Base-by-base conservation (phyloP, 2,329 filamentous ascomycete species). In the Pseudogymnoascus verrucosus region DNA sequence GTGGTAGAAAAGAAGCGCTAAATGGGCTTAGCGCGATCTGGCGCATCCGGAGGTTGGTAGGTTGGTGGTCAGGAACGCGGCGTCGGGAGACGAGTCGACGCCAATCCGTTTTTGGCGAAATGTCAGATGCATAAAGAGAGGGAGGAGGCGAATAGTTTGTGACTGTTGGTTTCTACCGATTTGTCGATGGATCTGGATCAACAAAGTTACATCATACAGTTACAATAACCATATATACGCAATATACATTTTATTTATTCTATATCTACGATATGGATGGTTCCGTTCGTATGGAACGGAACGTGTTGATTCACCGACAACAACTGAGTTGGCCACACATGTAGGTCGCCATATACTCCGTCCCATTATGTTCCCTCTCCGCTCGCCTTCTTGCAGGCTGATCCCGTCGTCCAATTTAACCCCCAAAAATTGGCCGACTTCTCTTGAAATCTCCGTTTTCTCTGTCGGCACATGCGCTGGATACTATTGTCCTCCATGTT, bases 11-110 rank as follows among this genome's bases (percentile, higher is more conserved):
- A 61, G 34, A 26, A 42, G 36, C 59, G 59, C 59, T 61, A 61
- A 36, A 57, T 14, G 59, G 59, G 39, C 28, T 61, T 61, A 61
- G 59, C 59, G 59, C 39, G 59, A 61, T 61, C 59, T 61, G 59
- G 21, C 34, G 59, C 34, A 40, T 61, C 36, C 59, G 34, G 59
- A 42, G 39, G 36, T 61, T 61, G 39, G 39, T 34, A 34, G 31
- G 11, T 34, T 11, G 28, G 31, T 40, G 36, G 14, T 61, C 59
- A 61, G 39, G 39, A 61, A 61, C 59, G 59, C 59, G 59, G 59
- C 59, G 34, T 42, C 36, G 51, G 51, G 51, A 57, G 51, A 57
- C 51, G 51, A 57, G 51, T 57, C 51, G 8, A 57, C 51, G 51
- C 51, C 28, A 57, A 28, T 34, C 51, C 51, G 51, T 21, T 57